phyloP scores from a whole-genome alignment of 164 flowering plant genomes.

The Annona squamosa region DNA sequence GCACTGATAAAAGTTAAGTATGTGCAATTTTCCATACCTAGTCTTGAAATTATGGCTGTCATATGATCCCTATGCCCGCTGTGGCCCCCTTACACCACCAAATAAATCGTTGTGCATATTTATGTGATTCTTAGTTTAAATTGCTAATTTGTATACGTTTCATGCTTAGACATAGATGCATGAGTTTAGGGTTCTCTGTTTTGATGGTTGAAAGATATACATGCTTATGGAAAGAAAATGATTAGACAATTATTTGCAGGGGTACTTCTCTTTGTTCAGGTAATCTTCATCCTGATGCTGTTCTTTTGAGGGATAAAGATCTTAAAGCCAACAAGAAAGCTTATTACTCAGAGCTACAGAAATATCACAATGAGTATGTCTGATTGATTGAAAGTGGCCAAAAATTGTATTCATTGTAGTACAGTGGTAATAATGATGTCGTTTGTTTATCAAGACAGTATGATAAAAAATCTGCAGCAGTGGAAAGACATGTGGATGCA shows the following conservation, averaged over 20 bases:
- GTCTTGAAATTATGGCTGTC: no score
- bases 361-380: slow-evolving; percentile 71
- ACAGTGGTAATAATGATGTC: not conserved
- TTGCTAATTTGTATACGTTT: no score
- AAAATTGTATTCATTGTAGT: not conserved
- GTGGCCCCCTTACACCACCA: no score
- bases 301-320: slow-evolving; percentile 33
- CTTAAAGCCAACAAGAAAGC: slow-evolving; percentile 43
- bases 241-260: slow-evolving; percentile 43
- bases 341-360: slow-evolving; percentile 51
- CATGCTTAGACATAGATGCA: no score
- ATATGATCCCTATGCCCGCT: no score
- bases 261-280: slow-evolving; percentile 67
- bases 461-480: slow-evolving; percentile 42
- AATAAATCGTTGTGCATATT: no score
- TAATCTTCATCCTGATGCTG: slow-evolving; percentile 65
- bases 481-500: slow-evolving; percentile 53
- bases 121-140: no score
- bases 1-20: no score
- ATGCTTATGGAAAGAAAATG: not conserved
- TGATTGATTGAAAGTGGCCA: not conserved
- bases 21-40: no score
- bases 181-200: not conserved
- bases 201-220: not conserved
- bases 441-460: slow-evolving; percentile 38